A percentile compares a stretch with the other conserved stretches of the same genome.
These are phyloP conservation scores for Globisporangium abappressorium DNA, from an alignment of 352 stramenopile genomes.

Conservation along the genomic window DNA sequence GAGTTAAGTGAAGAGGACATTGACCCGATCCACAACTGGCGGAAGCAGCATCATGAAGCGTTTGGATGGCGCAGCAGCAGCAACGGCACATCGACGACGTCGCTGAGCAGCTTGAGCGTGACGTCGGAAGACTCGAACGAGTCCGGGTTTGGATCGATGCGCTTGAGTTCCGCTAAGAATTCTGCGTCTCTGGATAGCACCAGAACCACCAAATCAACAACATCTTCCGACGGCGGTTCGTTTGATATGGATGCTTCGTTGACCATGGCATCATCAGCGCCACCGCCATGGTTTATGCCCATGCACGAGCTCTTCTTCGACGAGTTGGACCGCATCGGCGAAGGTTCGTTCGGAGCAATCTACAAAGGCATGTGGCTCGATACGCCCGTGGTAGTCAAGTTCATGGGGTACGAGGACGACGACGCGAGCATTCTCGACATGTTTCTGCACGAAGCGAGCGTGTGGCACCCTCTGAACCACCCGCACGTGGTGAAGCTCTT, in stretches of 20 bases:
- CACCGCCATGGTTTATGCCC: conserved; percentile 7
- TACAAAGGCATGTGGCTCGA: conserved; percentile 10
- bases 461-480: conserved; percentile 35
- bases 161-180: not conserved
- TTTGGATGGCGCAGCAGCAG: not conserved
- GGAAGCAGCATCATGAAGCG: not conserved
- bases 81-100: not conserved
- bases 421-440: not conserved
- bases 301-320: conserved; percentile 11
- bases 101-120: not conserved
- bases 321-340: conserved; percentile 3
- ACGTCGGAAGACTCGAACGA: not conserved
- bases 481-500: conserved; percentile 39
- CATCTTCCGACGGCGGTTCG: not conserved
- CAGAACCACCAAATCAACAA: not conserved
- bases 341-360: conserved; percentile 8
- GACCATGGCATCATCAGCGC: not conserved
- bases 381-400: conserved; percentile 15
- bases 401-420: conserved; percentile 16
- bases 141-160: not conserved
- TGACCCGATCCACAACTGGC: conserved; percentile 12
- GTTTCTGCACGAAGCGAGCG: conserved; percentile 29
- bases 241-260: not conserved
- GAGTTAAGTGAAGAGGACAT: not conserved
- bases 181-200: not conserved